phyloP scores from a whole-genome alignment of 495 filamentous ascomycete species.

The Penicillium lagena region DNA sequence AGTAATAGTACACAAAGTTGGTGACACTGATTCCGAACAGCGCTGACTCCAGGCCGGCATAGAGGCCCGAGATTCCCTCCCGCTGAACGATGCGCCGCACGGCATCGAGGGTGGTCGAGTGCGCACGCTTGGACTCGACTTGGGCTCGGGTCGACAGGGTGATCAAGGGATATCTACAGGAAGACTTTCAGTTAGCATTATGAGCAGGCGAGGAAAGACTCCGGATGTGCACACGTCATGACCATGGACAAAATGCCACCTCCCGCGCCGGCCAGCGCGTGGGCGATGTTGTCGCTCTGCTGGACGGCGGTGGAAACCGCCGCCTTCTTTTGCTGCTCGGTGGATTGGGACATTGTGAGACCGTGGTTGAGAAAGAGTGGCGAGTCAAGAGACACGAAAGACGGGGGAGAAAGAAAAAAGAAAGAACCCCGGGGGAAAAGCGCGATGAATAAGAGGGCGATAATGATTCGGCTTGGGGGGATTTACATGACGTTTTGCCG shows the following conservation, averaged over 20 bases:
- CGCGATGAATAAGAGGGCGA: constrained; percentile 9
- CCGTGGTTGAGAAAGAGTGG: not conserved
- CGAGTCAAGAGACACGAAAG: constrained; percentile 3
- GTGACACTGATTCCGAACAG: constrained; percentile 97
- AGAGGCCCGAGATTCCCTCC: constrained; percentile 83
- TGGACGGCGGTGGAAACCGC: constrained; percentile 46
- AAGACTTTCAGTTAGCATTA: not conserved
- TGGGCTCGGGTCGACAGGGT: constrained; percentile 97
- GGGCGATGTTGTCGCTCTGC: constrained; percentile 86
- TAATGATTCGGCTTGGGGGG: constrained; percentile 30
- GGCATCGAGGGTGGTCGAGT: constrained; percentile 73
- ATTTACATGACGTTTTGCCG: constrained; percentile 42
- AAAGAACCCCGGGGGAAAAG: not conserved
- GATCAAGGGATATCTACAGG: constrained; percentile 79
- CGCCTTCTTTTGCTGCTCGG: constrained; percentile 27
- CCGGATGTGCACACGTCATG: constrained; percentile 58
- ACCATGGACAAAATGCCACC: constrained; percentile 94
- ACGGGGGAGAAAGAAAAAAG: constrained; percentile 7
- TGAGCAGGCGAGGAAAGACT: too few species aligned
- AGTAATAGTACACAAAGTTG: constrained; percentile 99
- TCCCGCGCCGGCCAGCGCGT: constrained; percentile 81
- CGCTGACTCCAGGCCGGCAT: constrained; percentile 81
- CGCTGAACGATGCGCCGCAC: constrained; percentile 82
- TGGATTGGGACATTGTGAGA: constrained; percentile 34
- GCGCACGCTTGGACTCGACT: constrained; percentile 89